phyloP scores from a whole-genome alignment of 192 early-diverging fungal genomes.

The Ambispora gerdemannii region DNA sequence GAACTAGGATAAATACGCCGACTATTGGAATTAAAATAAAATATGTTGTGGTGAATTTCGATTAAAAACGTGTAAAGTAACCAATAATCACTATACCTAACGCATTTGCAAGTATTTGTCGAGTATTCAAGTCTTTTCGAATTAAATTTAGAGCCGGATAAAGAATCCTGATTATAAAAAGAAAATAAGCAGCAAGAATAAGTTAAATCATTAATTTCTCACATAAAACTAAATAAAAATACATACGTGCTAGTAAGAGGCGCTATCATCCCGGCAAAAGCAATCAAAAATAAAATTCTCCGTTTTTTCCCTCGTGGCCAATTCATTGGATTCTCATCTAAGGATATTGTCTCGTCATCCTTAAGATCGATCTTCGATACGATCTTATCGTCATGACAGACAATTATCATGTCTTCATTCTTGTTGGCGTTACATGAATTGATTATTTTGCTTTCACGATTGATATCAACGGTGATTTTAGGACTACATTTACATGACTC shows the following conservation, averaged over 20 bases:
- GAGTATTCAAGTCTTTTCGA: neutral
- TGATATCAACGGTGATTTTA: too few relatives aligned
- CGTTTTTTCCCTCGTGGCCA: conserved; percentile 7
- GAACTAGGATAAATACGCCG: neutral
- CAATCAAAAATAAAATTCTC: neutral
- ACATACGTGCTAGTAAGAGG: conserved; percentile 21
- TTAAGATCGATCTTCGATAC: too few relatives aligned
- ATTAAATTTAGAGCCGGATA: conserved; percentile 4
- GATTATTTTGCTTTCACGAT: too few relatives aligned
- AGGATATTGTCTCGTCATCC: too few relatives aligned
- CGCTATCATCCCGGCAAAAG: neutral
- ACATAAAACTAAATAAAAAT: neutral
- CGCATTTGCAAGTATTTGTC: neutral
- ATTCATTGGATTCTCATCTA: conserved; percentile 28
- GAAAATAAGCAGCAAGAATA: too few relatives aligned
- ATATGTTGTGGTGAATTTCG: too few relatives aligned
- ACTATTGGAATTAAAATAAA: neutral
- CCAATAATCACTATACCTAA: neutral
- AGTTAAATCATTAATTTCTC: too few relatives aligned
- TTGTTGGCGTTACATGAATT: too few relatives aligned
- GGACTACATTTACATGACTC: too few relatives aligned
- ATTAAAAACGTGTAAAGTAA: neutral
- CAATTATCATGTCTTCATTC: too few relatives aligned
- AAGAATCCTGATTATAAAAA: too few relatives aligned
- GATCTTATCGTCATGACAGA: too few relatives aligned